Evolutionary conservation across 2,329 filamentous ascomycete genomes (phyloP).

Genomic region (Septoria linicola): DNA sequence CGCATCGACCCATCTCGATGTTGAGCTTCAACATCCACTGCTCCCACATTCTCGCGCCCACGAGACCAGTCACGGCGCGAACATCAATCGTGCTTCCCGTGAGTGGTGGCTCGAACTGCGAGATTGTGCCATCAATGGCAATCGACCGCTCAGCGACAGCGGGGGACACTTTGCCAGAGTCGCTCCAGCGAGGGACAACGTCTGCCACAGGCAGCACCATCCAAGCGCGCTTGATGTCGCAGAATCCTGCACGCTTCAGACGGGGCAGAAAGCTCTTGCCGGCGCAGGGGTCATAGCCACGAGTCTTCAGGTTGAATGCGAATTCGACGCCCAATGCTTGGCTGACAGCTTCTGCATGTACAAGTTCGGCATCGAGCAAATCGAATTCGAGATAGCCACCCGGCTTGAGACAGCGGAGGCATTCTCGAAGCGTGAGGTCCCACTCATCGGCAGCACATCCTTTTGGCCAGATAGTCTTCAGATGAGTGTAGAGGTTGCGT

Average conservation of each 20-base stretch:
- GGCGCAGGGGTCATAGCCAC: slow-evolving; percentile 83
- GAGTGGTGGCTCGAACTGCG: slow-evolving; percentile 34
- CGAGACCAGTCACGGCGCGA: slow-evolving; percentile 67
- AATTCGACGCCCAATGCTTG: slow-evolving; percentile 89
- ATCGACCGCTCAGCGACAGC: slow-evolving; percentile 38
- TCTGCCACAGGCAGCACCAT: slow-evolving; percentile 76
- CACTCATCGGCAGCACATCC: slow-evolving; percentile 67
- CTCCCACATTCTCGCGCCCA: slow-evolving; percentile 92
- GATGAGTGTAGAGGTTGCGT: slow-evolving; percentile 77
- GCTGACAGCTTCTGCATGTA: slow-evolving; percentile 76
- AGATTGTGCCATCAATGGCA: slow-evolving; percentile 34
- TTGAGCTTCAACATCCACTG: slow-evolving; percentile 89
- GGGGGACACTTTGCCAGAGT: slow-evolving; percentile 30
- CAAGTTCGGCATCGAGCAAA: slow-evolving; percentile 84
- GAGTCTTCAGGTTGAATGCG: slow-evolving; percentile 80
- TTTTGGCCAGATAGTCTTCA: slow-evolving; percentile 66
- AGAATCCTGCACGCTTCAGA: slow-evolving; percentile 72
- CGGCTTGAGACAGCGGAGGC: slow-evolving; percentile 86
- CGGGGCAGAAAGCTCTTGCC: slow-evolving; percentile 78
- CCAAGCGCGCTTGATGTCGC: slow-evolving; percentile 81
- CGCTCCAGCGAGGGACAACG: slow-evolving; percentile 42
- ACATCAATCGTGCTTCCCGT: slow-evolving; percentile 39
- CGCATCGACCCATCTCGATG: slow-evolving; percentile 74
- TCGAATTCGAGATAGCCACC: slow-evolving; percentile 91
- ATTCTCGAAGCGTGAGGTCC: slow-evolving; percentile 79